Conservation (phyloP, 441 rosid genomes). For the Pelargonium fulgidum region DNA sequence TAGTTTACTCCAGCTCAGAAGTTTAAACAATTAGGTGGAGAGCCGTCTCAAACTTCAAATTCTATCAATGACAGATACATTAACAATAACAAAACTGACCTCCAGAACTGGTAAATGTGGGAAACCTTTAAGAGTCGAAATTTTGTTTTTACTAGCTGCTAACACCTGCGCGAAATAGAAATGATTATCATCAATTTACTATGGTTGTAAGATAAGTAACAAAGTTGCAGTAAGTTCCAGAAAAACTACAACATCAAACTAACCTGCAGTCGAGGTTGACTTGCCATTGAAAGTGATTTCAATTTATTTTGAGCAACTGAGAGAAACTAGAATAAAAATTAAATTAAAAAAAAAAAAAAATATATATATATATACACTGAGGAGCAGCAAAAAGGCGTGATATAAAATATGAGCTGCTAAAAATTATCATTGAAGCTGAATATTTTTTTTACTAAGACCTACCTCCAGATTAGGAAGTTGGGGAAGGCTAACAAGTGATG, state of each 20-base stretch:
- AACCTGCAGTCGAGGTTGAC: slow-evolving; percentile 98
- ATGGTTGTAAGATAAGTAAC: slow-evolving; percentile 8
- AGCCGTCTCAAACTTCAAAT: too few relatives aligned
- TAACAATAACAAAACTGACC: slow-evolving; percentile 36
- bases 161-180: slow-evolving; percentile 49
- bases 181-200: slow-evolving; percentile 13
- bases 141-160: slow-evolving; percentile 97
- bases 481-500: slow-evolving; percentile 92
- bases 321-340: slow-evolving; percentile 54
- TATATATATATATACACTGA: not conserved
- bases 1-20: too few relatives aligned
- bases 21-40: too few relatives aligned
- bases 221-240: slow-evolving; percentile 13
- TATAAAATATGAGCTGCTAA: slow-evolving; percentile 8
- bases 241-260: slow-evolving; percentile 20
- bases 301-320: slow-evolving; percentile 97
- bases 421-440: slow-evolving; percentile 14
- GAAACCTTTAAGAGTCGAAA: slow-evolving; percentile 84
- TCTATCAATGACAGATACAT: too few relatives aligned
- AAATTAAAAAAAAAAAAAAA: too few relatives aligned
- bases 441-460: slow-evolving; percentile 21
- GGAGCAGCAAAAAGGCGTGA: slow-evolving; percentile 9
- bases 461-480: slow-evolving; percentile 98
- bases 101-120: slow-evolving; percentile 91
- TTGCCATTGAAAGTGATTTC: slow-evolving; percentile 95